These are phyloP conservation scores for Dissoconium aciculare DNA, from an alignment of 2,329 filamentous ascomycete genomes.

Conservation along the genomic window DNA sequence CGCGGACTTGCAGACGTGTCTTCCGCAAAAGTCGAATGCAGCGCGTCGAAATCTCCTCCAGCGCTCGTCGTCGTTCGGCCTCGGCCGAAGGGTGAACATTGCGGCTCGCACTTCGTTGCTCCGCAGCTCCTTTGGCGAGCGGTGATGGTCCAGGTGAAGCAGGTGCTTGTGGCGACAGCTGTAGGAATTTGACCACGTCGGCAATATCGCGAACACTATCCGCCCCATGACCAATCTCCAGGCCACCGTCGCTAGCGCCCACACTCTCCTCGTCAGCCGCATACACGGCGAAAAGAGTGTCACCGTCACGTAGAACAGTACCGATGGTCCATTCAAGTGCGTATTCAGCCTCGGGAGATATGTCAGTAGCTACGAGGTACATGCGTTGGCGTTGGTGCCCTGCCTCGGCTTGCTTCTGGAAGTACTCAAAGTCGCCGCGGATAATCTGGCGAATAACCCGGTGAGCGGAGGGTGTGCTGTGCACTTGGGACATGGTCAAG, in stretches of 20 bases:
- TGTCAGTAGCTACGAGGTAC: constrained; percentile 88
- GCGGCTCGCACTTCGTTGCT: constrained; percentile 18
- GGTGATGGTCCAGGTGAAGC: constrained; percentile 20
- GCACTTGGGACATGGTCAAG: constrained; percentile 65
- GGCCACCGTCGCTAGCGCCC: constrained; percentile 31
- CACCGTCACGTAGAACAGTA: constrained; percentile 82
- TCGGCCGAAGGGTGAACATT: constrained; percentile 41
- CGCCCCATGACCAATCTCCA: constrained; percentile 53
- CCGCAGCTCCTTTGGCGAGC: constrained; percentile 10
- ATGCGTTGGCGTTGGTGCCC: constrained; percentile 68
- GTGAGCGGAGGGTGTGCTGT: constrained; percentile 59
- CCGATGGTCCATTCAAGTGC: constrained; percentile 96
- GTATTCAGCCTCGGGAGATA: constrained; percentile 87
- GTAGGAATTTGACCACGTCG: constrained; percentile 51
- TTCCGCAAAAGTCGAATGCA: constrained; percentile 78
- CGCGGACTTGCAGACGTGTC: constrained; percentile 79
- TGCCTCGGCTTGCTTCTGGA: constrained; percentile 63
- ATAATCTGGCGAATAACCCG: constrained; percentile 81
- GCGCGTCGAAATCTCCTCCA: constrained; percentile 70
- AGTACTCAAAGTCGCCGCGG: constrained; percentile 65
- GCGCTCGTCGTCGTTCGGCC: constrained; percentile 63
- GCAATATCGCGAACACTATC: constrained; percentile 64
- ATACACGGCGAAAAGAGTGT: constrained; percentile 85
- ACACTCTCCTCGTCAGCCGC: constrained; percentile 73
- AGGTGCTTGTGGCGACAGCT: constrained; percentile 22